Conservation (phyloP, 202 grass and related monocot genomes). For the Panicum hallii region DNA sequence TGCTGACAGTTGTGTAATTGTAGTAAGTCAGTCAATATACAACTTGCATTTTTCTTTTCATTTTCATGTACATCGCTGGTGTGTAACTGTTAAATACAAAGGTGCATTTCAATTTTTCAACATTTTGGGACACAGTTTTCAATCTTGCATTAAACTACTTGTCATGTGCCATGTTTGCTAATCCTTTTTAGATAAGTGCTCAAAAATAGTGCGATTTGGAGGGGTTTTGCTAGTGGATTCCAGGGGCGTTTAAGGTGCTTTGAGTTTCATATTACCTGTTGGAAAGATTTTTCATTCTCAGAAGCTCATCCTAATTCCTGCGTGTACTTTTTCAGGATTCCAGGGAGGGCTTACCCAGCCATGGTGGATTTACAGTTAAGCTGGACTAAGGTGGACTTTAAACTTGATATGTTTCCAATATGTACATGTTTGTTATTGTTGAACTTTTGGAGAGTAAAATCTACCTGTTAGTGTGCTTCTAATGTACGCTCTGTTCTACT, state of each 20-base stretch:
- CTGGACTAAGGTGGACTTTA: constrained; percentile 65
- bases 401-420: constrained; percentile 13
- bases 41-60: not conserved
- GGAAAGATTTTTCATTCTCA: not conserved
- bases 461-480: constrained; percentile 4
- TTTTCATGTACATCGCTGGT: not conserved
- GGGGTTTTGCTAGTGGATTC: constrained; percentile 79
- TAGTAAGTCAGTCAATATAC: not conserved
- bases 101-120: not conserved
- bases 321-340: constrained; percentile 66
- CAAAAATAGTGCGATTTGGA: constrained; percentile 65
- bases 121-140: not conserved
- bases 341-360: constrained; percentile 73
- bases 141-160: not conserved
- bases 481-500: not conserved
- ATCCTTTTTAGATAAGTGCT: constrained; percentile 10
- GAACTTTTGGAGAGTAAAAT: not conserved
- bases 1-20: not conserved
- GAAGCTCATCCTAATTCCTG: constrained; percentile 29
- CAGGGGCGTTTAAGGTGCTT: constrained; percentile 72
- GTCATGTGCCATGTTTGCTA: not conserved
- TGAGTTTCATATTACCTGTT: not conserved
- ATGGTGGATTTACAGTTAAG: constrained; percentile 79
- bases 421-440: not conserved
- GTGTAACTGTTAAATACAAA: not conserved